Base-by-base conservation (phyloP, 176 grass and related monocot species). In the Triticum monococcum region DNA sequence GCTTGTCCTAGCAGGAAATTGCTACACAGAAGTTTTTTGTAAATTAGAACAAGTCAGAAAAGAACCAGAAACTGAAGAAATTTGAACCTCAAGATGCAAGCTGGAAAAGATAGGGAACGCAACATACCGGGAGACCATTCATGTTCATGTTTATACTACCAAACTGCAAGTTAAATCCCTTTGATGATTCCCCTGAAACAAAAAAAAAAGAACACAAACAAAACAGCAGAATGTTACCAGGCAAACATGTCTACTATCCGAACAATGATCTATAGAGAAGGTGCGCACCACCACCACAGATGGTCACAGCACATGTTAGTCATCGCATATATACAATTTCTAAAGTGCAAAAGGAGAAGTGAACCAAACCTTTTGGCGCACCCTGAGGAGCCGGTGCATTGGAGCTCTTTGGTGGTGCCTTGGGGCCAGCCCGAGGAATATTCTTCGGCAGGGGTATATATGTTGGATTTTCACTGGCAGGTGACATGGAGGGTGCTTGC, bases 1-100 rank as follows among this genome's bases (percentile, higher is more conserved):
- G 89, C 83, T 99, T 77, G 97, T 99, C 77, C 97, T 86, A 48
- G 97, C 94, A 90, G 97, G 97, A 86, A 99, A 94, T 93, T 99
- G 89, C 62, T 79, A 43, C 1, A 70, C 14, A 80, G 40, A 90
- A 22, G 23, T 43, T 37, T 36, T 32, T 59, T 22, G 12, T 7
- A 43, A 62, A 77, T 43, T 46, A 82, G 78, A 74, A 23, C 28
- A 22, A 8, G 36, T 43, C 4, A 1, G 24, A 78, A 91, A 62
- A 20, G 7, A 75, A 64, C 35, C 46, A 65, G 20, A 52, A 81
- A 43, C 22, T 79, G 18, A 32, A 25, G 20, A 26, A 40, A 78
- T 40, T 28, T 63, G 64, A 79, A 24, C 33, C 64, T 23, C 86
- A 60, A 33, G 20, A 68, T 50, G 18, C 25, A 48, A 89, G 2